Conservation (phyloP, 169 alveolate genomes). For the Cryptosporidium viatorum region DNA sequence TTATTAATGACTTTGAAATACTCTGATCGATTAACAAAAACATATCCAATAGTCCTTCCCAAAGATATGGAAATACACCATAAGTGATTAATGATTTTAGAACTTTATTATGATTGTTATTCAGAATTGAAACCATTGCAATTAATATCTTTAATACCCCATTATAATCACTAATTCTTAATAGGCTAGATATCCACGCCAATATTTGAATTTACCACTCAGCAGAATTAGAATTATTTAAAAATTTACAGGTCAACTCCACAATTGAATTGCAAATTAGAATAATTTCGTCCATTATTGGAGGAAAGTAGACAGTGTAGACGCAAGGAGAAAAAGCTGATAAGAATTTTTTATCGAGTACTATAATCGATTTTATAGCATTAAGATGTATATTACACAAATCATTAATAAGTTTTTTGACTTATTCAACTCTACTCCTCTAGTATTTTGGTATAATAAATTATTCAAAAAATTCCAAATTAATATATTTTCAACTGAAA, state of each 20-base stretch:
- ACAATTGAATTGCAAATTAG: constrained; percentile 49
- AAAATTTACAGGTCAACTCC: not conserved
- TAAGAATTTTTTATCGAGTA: not conserved
- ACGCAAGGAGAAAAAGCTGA: not conserved
- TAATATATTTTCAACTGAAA: not conserved
- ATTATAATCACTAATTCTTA: constrained; percentile 22
- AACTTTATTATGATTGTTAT: not conserved
- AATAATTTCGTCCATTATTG: constrained; percentile 33
- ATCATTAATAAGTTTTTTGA: not conserved
- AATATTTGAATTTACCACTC: constrained; percentile 18
- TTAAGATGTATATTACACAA: not conserved
- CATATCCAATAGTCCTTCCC: constrained; percentile 29
- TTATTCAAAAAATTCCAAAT: not conserved
- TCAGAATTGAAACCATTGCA: constrained; percentile 8
- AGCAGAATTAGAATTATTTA: not conserved
- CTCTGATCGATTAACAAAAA: not conserved
- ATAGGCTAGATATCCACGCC: constrained; percentile 3
- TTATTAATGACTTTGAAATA: not conserved
- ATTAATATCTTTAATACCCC: constrained; percentile 16
- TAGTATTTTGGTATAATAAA: not conserved
- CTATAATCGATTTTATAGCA: constrained; percentile 8
- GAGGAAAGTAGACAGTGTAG: constrained; percentile 14
- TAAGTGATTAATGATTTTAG: not conserved
- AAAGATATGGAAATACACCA: constrained; percentile 25
- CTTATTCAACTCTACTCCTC: not conserved